Evolutionary conservation across 228 moss, liverwort and hornwort genomes (phyloP).

Genomic region (Sphagnum fallax): DNA sequence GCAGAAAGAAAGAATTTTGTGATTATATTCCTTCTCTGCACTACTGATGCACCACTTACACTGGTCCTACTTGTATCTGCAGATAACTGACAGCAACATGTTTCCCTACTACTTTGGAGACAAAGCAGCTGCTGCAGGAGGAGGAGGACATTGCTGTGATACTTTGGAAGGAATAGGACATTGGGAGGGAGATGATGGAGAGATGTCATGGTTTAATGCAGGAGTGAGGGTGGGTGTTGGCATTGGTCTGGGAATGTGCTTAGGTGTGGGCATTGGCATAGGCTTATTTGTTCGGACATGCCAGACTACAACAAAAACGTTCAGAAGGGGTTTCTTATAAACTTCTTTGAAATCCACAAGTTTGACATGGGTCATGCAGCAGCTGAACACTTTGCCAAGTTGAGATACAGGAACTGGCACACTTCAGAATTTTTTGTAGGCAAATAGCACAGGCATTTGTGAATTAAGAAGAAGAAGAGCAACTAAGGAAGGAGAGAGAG

Average conservation of each 20-base stretch:
- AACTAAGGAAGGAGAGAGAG: too few species aligned
- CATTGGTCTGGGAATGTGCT: conserved; percentile 86
- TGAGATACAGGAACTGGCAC: too few species aligned
- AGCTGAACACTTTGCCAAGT: too few species aligned
- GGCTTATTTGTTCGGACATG: conserved; percentile 85
- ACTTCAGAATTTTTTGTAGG: too few species aligned
- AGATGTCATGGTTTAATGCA: conserved; percentile 88
- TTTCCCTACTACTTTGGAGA: neutral
- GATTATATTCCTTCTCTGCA: neutral
- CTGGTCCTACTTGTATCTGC: neutral
- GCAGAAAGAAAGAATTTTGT: neutral
- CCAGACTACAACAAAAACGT: conserved; percentile 77
- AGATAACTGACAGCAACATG: neutral
- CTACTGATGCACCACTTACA: too few species aligned
- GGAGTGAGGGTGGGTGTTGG: conserved; percentile 92
- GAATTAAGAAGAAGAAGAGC: too few species aligned
- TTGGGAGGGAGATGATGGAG: conserved; percentile 53
- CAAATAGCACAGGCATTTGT: too few species aligned
- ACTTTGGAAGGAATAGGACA: conserved; percentile 61
- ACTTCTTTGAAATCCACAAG: neutral
- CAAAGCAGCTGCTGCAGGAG: neutral
- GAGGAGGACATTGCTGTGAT: conserved; percentile 11
- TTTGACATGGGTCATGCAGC: too few species aligned
- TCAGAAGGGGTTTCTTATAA: conserved; percentile 76
- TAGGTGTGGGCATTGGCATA: conserved; percentile 87